Evolutionary conservation across 257 asterid genomes (phyloP), one percentile per base, ranked within the genome.

Genomic region (Capsicum chinense): DNA sequence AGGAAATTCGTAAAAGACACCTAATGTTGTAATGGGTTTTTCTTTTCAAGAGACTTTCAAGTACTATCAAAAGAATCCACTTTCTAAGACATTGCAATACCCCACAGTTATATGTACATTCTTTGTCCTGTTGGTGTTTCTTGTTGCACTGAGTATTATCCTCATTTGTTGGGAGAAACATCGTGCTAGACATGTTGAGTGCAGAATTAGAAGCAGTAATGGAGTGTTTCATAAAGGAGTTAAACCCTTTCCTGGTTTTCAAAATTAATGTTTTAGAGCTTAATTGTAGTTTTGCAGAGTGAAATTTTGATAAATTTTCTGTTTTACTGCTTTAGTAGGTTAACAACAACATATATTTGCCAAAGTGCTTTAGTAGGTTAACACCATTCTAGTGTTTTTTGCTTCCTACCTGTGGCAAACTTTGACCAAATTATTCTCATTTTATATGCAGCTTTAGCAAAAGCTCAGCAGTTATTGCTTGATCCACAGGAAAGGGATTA

Each of bases 401-500:
- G 33, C 44, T 70, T 70, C 19, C 63, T 52, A 12, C 4, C 10
- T 9, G 19, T 26, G 33, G 42, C 0, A 26, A 13, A 54, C 54
- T 54, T 54, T 78, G 9, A 54, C 81, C 81, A 78, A 78, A 54
- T 78, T 35, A 3, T 14, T 76, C 16, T 78, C 64, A 54, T 52
- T 78, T 26, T 78, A 78, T 83, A 21, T 89, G 84, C 97, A 95
- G 99, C 99, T 4, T 90, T 97, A 85, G 97, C 97, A 71, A 95
- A 95, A 90, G 98, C 99, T 74, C 99, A 97, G 84, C 96, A 95
- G 87, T 15, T 93, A 87, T 85, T 97, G 78, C 95, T 92, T 26
- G 98, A 97, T 84, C 92, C 93, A 15, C 94, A 94, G 86, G 99
- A 97, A 91, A 95, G 99, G 87, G 98, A 93, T 3, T 97, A 95